Evolutionary conservation across 208 protist species (phyloP).

Genomic region (Trichomonas vaginalis): DNA sequence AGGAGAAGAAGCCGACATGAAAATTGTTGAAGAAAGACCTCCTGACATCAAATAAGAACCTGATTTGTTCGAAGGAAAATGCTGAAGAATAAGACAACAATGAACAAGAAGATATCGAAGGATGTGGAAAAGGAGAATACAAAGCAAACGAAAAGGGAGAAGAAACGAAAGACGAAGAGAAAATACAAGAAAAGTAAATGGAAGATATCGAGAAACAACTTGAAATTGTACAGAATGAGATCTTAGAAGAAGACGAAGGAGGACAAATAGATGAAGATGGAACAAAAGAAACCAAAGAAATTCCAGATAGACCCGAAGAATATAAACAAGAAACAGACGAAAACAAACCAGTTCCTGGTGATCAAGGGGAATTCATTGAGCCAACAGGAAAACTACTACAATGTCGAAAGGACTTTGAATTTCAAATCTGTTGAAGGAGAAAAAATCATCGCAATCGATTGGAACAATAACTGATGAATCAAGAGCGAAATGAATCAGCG

Average conservation of each 20-base stretch:
- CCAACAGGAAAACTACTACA: slow-evolving; percentile 26
- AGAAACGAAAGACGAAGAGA: slow-evolving; percentile 27
- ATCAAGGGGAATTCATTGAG: not conserved
- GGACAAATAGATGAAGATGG: not conserved
- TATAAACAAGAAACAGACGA: not conserved
- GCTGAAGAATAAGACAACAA: slow-evolving; percentile 35
- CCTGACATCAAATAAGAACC: slow-evolving; percentile 12
- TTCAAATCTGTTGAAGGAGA: not conserved
- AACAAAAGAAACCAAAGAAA: not conserved
- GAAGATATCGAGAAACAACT: not conserved
- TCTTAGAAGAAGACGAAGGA: not conserved
- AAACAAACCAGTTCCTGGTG: slow-evolving; percentile 23
- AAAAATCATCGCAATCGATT: not conserved
- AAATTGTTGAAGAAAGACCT: slow-evolving; percentile 20
- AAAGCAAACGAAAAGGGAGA: slow-evolving; percentile 35
- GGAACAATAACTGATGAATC: not conserved
- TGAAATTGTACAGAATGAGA: not conserved
- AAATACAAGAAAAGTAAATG: slow-evolving; percentile 20
- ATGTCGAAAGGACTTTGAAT: not conserved
- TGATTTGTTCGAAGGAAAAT: slow-evolving; percentile 19
- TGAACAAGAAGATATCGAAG: slow-evolving; percentile 26
- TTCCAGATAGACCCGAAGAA: not conserved
- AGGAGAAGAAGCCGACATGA: slow-evolving; percentile 45
- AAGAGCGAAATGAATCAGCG: slow-evolving; percentile 27
- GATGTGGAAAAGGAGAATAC: slow-evolving; percentile 22